phyloP scores from a whole-genome alignment of 306 rosid species.

The Glycyrrhiza uralensis region DNA sequence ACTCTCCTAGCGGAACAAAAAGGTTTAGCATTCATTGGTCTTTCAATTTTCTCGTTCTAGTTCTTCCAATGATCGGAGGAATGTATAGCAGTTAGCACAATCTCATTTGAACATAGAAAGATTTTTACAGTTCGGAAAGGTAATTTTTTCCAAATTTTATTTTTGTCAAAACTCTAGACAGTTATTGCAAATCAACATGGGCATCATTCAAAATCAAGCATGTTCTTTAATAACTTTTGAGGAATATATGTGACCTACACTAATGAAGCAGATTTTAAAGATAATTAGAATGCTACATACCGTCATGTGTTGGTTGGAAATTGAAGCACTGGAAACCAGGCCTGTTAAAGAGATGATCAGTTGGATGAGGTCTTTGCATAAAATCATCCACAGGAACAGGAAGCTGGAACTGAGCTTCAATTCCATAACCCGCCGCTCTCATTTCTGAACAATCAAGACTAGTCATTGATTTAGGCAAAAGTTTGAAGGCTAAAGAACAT shows the following conservation, averaged over 20 bases:
- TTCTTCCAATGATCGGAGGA: neutral
- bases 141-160: neutral
- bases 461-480: slow-evolving; percentile 89
- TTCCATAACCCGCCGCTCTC: slow-evolving; percentile 96
- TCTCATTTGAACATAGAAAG: neutral
- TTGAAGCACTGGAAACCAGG: slow-evolving; percentile 70
- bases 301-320: slow-evolving; percentile 75
- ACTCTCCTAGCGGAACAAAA: too few relatives aligned
- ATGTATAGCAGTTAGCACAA: neutral
- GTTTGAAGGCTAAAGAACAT: slow-evolving; percentile 81
- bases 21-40: neutral
- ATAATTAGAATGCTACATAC: slow-evolving; percentile 45
- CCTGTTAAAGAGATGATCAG: slow-evolving; percentile 70
- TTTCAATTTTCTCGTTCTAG: neutral
- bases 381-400: slow-evolving; percentile 94
- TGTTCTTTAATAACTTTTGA: neutral
- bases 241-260: neutral
- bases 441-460: slow-evolving; percentile 90
- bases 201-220: slow-evolving; percentile 1
- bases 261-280: neutral
- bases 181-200: neutral
- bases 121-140: neutral
- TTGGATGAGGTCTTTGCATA: slow-evolving; percentile 88
- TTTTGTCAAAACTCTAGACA: neutral
- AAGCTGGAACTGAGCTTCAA: slow-evolving; percentile 89